phyloP scores from a whole-genome alignment of 192 early-diverging fungal species.

The Anaeromyces robustus region DNA sequence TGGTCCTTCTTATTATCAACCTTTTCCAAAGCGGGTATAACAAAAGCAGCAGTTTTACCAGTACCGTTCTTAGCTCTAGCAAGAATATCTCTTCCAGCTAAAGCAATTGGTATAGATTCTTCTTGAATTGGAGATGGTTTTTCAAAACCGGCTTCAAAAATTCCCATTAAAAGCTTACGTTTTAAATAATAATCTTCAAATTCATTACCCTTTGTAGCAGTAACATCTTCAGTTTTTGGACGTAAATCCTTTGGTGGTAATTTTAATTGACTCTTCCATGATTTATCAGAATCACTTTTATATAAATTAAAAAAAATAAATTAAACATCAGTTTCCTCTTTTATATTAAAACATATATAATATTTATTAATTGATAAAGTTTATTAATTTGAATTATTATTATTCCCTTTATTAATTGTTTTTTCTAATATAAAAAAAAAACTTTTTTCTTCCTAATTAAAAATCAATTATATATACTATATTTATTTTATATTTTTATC shows the following conservation, averaged over 20 bases:
- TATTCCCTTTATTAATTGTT: too few relatives aligned
- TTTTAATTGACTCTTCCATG: constrained; percentile 58
- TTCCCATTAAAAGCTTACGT: constrained; percentile 92
- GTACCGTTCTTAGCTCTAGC: constrained; percentile 91
- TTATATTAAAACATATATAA: too few relatives aligned
- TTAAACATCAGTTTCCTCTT: background rate
- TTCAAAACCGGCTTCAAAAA: constrained; percentile 98
- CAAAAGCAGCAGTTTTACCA: constrained; percentile 93
- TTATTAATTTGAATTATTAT: too few relatives aligned
- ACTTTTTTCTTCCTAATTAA: too few relatives aligned
- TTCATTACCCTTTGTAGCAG: constrained; percentile 94
- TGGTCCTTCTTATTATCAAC: constrained; percentile 68
- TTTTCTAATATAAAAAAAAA: too few relatives aligned
- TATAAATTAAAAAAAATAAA: background rate
- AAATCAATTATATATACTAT: too few relatives aligned
- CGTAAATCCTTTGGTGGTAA: constrained; percentile 75
- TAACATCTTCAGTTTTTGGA: constrained; percentile 95
- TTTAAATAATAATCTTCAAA: constrained; percentile 98
- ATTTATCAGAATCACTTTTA: background rate
- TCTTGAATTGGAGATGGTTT: constrained; percentile 96
- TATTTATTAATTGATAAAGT: too few relatives aligned
- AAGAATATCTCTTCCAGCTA: constrained; percentile 88
- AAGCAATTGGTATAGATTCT: constrained; percentile 93
- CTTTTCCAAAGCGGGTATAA: constrained; percentile 90
- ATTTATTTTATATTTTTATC: too few relatives aligned